Percentiles rank a stretch among this genome's conserved stretches.
Evolutionary conservation across 2,329 filamentous ascomycete genomes (phyloP).

Genomic region (Myotisia sp.): DNA sequence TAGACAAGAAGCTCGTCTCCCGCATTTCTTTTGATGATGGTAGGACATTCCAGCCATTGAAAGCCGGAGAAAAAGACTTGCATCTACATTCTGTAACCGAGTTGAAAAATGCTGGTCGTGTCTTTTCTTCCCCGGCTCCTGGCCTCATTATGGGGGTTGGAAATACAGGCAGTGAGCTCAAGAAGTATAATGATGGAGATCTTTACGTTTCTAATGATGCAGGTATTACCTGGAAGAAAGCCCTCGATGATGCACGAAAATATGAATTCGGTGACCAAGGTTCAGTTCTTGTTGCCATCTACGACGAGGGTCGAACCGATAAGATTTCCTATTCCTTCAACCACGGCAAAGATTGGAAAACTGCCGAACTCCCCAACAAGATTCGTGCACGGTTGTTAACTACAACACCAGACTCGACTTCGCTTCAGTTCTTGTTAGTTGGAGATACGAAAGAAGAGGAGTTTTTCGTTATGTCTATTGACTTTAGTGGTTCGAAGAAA

Average conservation of each 20-base stretch:
- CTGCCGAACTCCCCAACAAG: slow-evolving; percentile 54
- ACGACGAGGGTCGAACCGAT: slow-evolving; percentile 49
- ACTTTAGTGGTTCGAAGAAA: slow-evolving; percentile 72
- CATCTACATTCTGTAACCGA: slow-evolving; percentile 90
- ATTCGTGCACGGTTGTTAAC: slow-evolving; percentile 62
- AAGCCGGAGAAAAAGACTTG: slow-evolving; percentile 50
- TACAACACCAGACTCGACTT: slow-evolving; percentile 84
- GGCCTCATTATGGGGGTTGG: slow-evolving; percentile 89
- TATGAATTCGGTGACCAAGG: slow-evolving; percentile 95
- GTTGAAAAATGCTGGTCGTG: slow-evolving; percentile 62
- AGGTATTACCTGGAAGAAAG: slow-evolving; percentile 66
- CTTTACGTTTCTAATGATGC: slow-evolving; percentile 86
- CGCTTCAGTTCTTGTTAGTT: slow-evolving; percentile 73
- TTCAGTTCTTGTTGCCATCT: slow-evolving; percentile 69
- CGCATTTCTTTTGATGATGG: slow-evolving; percentile 94
- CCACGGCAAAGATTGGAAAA: slow-evolving; percentile 73
- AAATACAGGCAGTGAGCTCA: slow-evolving; percentile 66
- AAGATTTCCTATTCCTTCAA: slow-evolving; percentile 65
- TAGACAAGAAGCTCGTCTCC: slow-evolving; percentile 56
- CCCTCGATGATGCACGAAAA: slow-evolving; percentile 67
- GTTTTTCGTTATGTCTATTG: slow-evolving; percentile 57
- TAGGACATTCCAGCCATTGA: slow-evolving; percentile 63
- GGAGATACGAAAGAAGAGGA: slow-evolving; percentile 40
- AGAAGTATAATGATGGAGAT: slow-evolving; percentile 56
- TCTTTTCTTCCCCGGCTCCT: slow-evolving; percentile 87